These are phyloP conservation scores for Kwoniella dejecticola DNA, from an alignment of 768 basidiomycete species.

Conservation along the genomic window DNA sequence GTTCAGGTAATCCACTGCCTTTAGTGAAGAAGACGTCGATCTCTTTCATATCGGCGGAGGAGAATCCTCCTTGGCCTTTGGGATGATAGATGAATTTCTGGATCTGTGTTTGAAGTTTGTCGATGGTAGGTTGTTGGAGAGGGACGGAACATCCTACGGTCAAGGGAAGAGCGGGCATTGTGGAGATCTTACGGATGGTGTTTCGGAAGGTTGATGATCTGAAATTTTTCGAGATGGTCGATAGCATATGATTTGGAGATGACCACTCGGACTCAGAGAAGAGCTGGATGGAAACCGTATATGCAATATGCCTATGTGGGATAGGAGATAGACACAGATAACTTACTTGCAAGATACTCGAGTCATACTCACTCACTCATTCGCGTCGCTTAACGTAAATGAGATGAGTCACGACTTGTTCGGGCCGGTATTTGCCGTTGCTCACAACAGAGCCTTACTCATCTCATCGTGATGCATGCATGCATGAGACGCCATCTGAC, in stretches of 20 bases:
- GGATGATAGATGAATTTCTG: slow-evolving; percentile 12
- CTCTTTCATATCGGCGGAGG: slow-evolving; percentile 12
- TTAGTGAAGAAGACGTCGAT: slow-evolving; percentile 39
- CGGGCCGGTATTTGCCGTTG: neutral
- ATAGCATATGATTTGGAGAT: neutral
- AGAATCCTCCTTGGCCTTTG: slow-evolving; percentile 4
- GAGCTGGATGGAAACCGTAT: too few species aligned
- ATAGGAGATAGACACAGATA: too few species aligned
- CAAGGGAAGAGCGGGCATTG: slow-evolving; percentile 8
- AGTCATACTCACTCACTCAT: neutral
- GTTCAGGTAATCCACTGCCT: slow-evolving; percentile 25
- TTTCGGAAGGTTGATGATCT: too few species aligned
- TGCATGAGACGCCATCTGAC: too few species aligned
- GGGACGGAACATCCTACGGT: slow-evolving; percentile 16
- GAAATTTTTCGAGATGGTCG: neutral
- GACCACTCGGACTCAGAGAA: too few species aligned
- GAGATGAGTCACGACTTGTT: neutral
- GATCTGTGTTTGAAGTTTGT: slow-evolving; percentile 8
- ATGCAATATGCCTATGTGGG: too few species aligned
- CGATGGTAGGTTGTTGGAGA: neutral
- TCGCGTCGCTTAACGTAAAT: too few species aligned
- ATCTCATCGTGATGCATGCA: too few species aligned
- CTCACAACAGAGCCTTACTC: too few species aligned
- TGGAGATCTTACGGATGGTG: neutral
- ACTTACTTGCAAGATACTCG: too few species aligned